Evolutionary conservation across 2,329 filamentous ascomycete genomes (phyloP), one percentile per base, ranked within the genome.

Genomic region (Fusarium multiceps): DNA sequence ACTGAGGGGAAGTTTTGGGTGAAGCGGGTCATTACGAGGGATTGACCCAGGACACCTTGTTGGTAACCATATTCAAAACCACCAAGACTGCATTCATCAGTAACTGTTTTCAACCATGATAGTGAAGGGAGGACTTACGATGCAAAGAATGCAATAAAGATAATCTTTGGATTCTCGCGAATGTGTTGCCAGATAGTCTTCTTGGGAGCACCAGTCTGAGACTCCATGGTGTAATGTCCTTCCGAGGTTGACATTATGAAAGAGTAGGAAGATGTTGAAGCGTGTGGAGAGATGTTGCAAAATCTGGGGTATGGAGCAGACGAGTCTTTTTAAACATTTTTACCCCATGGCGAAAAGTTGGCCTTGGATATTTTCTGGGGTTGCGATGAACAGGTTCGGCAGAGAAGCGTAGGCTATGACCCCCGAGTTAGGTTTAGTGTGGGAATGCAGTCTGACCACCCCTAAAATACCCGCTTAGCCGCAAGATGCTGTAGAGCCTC

Each of bases 1-100:
- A 86, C 80, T 1, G 79, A 78, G 1, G 84, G 85, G 71, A 87
- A 87, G 65, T 84, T 83, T 37, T 80, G 74, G 12, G 77, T 81
- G 75, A 87, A 87, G 12, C 82, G 79, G 11, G 78, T 78, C 85
- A 87, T 88, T 69, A 86, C 84, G 4, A 87, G 78, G 14, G 84
- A 84, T 68, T 87, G 83, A 32, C 85, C 84, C 5, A 88, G 77
- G 3, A 88, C 84, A 51, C 85, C 86, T 70, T 87, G 86, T 60
- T 87, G 84, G 21, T 71, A 71, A n/a, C 68, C 68, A 71, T 71
- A 71, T 18, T 74, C 72, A 11, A 74, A 75, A 30, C 72, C 72
- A 47, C 72, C 72, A 3, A 74, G 57, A 28, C 27, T 25, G 25
- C 7, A 25, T 25, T 25, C 25, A 25, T 25, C 7, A 25, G 25